Conservation (phyloP, 768 basidiomycete genomes). For the Panus rudis region DNA sequence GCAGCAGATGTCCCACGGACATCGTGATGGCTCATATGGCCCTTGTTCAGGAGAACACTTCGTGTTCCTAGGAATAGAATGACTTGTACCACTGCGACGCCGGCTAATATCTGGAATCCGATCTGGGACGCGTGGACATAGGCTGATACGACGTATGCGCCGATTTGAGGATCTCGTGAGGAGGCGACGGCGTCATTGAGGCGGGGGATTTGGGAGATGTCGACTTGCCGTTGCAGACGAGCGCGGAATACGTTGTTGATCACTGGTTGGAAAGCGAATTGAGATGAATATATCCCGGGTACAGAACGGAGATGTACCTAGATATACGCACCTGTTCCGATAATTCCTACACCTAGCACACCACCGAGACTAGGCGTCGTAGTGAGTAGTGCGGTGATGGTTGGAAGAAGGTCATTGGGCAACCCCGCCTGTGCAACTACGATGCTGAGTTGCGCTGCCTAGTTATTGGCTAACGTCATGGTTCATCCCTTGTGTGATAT, state of each 20-base stretch:
- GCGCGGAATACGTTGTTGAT: slow-evolving; percentile 12
- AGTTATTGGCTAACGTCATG: not conserved
- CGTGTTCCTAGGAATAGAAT: slow-evolving; percentile 6
- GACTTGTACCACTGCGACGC: slow-evolving; percentile 10
- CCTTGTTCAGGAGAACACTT: not conserved
- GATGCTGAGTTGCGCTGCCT: slow-evolving; percentile 8
- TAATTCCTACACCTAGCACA: slow-evolving; percentile 11
- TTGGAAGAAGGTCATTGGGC: slow-evolving; percentile 8
- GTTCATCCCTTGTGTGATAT: not conserved
- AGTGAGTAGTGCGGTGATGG: slow-evolving; percentile 11
- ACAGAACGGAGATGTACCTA: not conserved
- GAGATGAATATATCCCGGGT: not conserved
- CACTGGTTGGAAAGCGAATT: slow-evolving; percentile 1
- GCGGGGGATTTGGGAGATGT: not conserved
- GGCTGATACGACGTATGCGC: slow-evolving; percentile 2
- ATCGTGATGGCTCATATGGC: too few relatives aligned
- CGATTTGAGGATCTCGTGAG: slow-evolving; percentile 2
- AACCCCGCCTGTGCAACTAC: slow-evolving; percentile 11
- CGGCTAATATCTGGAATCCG: slow-evolving; percentile 11
- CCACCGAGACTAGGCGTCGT: slow-evolving; percentile 11
- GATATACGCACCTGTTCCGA: slow-evolving; percentile 7
- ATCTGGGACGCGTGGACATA: slow-evolving; percentile 10
- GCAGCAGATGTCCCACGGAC: too few relatives aligned
- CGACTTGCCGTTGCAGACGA: not conserved
- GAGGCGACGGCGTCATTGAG: slow-evolving; percentile 13